Base-by-base conservation (phyloP, 2,329 filamentous ascomycete genomes). In the Fusarium torreyae region DNA sequence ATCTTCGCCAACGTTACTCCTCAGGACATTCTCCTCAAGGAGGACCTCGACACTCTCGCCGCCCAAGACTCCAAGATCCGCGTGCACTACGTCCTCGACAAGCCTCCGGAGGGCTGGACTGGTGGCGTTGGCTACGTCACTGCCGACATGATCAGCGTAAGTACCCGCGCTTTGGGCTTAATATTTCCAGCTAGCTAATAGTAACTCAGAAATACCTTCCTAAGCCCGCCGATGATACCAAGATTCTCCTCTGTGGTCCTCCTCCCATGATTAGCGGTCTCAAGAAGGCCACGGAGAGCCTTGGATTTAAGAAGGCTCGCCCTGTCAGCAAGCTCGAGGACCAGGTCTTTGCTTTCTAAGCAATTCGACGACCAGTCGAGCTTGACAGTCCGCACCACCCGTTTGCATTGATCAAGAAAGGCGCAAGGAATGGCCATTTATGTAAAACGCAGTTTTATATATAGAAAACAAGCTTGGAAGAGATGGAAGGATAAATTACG, bases 301-400 rank as follows among this genome's bases (percentile, higher is more conserved):
- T 98, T 20, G 96, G 96, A 61, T 99, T 92, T 86, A 88, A 93
- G 78, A 98, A 98, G 87, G 93, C 96, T 42, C 89, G 91, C 66
- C 94, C 95, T 44, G 94, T 98, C 76, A 98, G 94, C 90, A 98
- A 98, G 89, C 90, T 98, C 55, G 92, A 95, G 79, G 96, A 99
- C 81, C 96, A 98, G 82, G 93, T 99, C 73, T 99, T 99, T 85
- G 94, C 93, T 78, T 99, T 99, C 83, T 84, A 81, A 77, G 46
- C 58, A 36, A 31, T 31, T 10, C 31, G 26, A 44, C 28, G n/a
- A 40, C 24, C 20, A 34, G 36, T 36, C 40, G 28, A 43, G 28
- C 53, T 52, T 50, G 28, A 22, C n/a, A 8, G 39, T n/a, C 24
- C 51, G 24, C 43, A 24, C 20, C 24, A 45, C 28, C 36, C 42